phyloP scores from a whole-genome alignment of 495 filamentous ascomycete species.

The Eremomyces bilateralis region DNA sequence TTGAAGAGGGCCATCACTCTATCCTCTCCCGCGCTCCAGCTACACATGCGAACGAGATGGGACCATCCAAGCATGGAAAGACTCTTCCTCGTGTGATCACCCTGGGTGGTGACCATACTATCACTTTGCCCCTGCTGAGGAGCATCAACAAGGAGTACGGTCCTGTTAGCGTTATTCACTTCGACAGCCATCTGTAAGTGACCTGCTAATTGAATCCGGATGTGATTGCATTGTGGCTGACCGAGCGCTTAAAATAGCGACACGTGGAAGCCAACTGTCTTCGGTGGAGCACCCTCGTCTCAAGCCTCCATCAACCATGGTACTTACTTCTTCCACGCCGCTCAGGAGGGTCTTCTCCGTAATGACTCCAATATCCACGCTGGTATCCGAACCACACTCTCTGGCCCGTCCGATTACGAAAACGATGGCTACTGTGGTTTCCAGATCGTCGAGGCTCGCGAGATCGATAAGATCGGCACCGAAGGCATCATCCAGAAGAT shows the following conservation, averaged over 20 bases:
- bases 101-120: slow-evolving; percentile 35
- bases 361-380: slow-evolving; percentile 75
- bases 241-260: slow-evolving; percentile 28
- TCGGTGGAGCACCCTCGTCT: slow-evolving; percentile 37
- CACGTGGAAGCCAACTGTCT: slow-evolving; percentile 43
- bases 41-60: slow-evolving; percentile 28
- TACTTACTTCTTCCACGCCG: slow-evolving; percentile 54
- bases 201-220: too few relatives aligned
- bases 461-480: slow-evolving; percentile 54
- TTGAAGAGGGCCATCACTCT: slow-evolving; percentile 23
- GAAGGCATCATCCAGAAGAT: slow-evolving; percentile 57
- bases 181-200: slow-evolving; percentile 24
- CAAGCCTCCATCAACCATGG: slow-evolving; percentile 66
- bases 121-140: slow-evolving; percentile 35
- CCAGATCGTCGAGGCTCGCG: slow-evolving; percentile 55
- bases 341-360: slow-evolving; percentile 48
- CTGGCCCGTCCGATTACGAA: slow-evolving; percentile 48
- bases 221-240: too few relatives aligned
- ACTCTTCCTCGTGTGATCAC: slow-evolving; percentile 27
- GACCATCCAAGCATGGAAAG: slow-evolving; percentile 31
- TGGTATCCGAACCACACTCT: slow-evolving; percentile 61
- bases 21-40: slow-evolving; percentile 19
- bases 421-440: slow-evolving; percentile 77
- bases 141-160: slow-evolving; percentile 22
- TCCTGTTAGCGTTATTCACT: slow-evolving; percentile 23